Evolutionary conservation across 768 basidiomycete genomes (phyloP), one percentile per base, ranked within the genome.

Genomic region (Auriscalpium orientale): DNA sequence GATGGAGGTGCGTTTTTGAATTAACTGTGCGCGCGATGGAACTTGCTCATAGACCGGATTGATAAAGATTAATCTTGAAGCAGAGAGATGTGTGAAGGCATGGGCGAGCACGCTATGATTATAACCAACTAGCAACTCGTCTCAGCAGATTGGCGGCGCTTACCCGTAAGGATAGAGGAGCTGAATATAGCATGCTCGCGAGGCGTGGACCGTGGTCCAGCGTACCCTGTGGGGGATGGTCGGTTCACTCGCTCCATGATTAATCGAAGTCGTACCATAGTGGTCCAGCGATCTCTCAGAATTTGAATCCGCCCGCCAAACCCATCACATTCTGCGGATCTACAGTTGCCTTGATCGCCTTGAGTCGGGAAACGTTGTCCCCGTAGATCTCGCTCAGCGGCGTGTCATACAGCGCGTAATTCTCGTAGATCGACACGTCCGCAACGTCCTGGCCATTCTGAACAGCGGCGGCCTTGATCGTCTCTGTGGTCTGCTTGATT

Each of bases 291-390:
- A 43, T 15, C 6, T 15, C 13, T 18, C 18, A 40, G 50, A 59
- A 53, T 48, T 65, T 65, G 40, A 58, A 65, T 2, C 64, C 64
- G 8, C 64, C 63, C 1, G 63, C 55, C 8, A 64, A 54, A 7
- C 52, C 56, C 64, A 65, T 65, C 1, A 65, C 60, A 20, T 57
- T 52, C 36, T 62, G n/a, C 2, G 64, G 64, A 34, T 65, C 64
- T 18, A 60, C 48, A 8, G 10, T 13, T 1, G 8, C 20, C 49
- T 44, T 55, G 22, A 63, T 55, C 21, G 37, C 20, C n/a, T 54
- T 45, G 35, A 63, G 38, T 18, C 56, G 48, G 13, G 52, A 20
- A 22, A 64, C 3, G 11, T 65, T 65, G 13, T 10, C 35, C 12
- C 63, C 64, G 36, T 64, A 64, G 0, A 64, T 55, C 16, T 38